A percentile compares a stretch with the other conserved stretches of the same genome.
Conservation (phyloP, 352 stramenopile genomes). For the Thraustotheca clavata region DNA sequence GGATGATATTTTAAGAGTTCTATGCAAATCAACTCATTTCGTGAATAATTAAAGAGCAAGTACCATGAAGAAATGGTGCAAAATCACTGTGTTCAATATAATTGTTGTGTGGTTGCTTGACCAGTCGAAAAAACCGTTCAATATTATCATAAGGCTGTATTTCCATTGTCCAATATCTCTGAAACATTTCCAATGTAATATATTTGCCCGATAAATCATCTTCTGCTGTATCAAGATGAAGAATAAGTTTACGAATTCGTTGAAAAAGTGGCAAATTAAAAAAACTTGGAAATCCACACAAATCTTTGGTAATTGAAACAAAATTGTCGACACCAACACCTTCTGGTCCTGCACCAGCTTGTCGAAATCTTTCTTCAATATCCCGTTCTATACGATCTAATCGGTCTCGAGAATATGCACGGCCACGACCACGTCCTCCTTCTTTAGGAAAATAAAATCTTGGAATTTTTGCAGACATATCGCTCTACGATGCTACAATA, state of each 20-base stretch:
- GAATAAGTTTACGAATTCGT: conserved; percentile 51
- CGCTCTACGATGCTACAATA: neutral
- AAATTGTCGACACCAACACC: conserved; percentile 83
- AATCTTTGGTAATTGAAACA: conserved; percentile 95
- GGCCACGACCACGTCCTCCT: conserved; percentile 23
- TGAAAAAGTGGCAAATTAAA: conserved; percentile 96
- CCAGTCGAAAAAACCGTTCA: conserved; percentile 97
- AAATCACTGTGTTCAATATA: conserved; percentile 95
- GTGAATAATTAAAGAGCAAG: conserved; percentile 9
- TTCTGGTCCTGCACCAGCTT: conserved; percentile 43
- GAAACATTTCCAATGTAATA: conserved; percentile 83
- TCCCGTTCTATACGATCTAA: conserved; percentile 30
- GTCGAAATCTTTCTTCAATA: conserved; percentile 67
- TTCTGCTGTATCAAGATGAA: conserved; percentile 22
- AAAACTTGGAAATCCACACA: conserved; percentile 97
- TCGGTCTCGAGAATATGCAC: neutral
- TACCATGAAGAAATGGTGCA: conserved; percentile 94
- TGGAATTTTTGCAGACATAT: conserved; percentile 32
- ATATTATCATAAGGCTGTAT: conserved; percentile 93
- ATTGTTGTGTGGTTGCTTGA: conserved; percentile 90
- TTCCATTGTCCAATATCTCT: conserved; percentile 91
- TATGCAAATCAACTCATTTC: conserved; percentile 32
- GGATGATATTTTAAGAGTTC: conserved; percentile 84
- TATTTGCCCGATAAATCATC: conserved; percentile 34
- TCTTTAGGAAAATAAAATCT: conserved; percentile 67